phyloP scores from a whole-genome alignment of 2,329 filamentous ascomycete species.

The Mycosphaerella sp. region DNA sequence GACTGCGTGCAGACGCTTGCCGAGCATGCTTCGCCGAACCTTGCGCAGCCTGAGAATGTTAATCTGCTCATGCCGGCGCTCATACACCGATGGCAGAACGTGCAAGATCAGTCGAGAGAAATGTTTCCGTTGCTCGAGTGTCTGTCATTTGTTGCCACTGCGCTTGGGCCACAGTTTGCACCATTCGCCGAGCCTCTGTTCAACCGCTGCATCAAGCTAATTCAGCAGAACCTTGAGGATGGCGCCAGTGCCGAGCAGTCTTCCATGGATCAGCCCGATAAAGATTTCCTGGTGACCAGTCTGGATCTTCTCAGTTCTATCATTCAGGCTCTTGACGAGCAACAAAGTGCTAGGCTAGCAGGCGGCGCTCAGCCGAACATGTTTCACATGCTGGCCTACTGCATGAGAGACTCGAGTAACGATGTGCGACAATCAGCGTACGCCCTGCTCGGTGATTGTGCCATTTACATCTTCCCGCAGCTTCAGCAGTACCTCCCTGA shows the following conservation, averaged over 20 bases:
- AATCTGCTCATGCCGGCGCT: slow-evolving; percentile 87
- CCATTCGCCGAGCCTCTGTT: slow-evolving; percentile 85
- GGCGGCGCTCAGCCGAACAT: slow-evolving; percentile 70
- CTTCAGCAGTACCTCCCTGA: slow-evolving; percentile 66
- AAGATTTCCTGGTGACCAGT: slow-evolving; percentile 94
- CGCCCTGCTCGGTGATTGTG: slow-evolving; percentile 87
- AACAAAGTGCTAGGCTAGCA: slow-evolving; percentile 71
- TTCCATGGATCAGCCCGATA: slow-evolving; percentile 72
- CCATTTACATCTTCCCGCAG: slow-evolving; percentile 82
- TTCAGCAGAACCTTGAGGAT: slow-evolving; percentile 84
- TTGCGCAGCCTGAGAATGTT: slow-evolving; percentile 76
- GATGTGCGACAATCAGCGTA: slow-evolving; percentile 96
- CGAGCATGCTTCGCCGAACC: slow-evolving; percentile 75
- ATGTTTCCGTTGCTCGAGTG: slow-evolving; percentile 95
- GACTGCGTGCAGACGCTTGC: slow-evolving; percentile 97
- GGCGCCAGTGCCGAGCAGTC: slow-evolving; percentile 65
- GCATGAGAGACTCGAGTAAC: slow-evolving; percentile 84
- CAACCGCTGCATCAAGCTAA: slow-evolving; percentile 78
- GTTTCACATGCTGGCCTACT: slow-evolving; percentile 84
- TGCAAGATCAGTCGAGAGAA: slow-evolving; percentile 83
- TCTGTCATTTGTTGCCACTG: slow-evolving; percentile 85
- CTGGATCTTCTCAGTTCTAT: slow-evolving; percentile 89
- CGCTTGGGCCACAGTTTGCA: slow-evolving; percentile 73
- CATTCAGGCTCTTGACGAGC: slow-evolving; percentile 75
- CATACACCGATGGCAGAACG: slow-evolving; percentile 78